A percentile compares a stretch with the other conserved stretches of the same genome.
Evolutionary conservation across 192 early-diverging fungal genomes (phyloP).

Genomic region (Phlyctochytrium arcticum): DNA sequence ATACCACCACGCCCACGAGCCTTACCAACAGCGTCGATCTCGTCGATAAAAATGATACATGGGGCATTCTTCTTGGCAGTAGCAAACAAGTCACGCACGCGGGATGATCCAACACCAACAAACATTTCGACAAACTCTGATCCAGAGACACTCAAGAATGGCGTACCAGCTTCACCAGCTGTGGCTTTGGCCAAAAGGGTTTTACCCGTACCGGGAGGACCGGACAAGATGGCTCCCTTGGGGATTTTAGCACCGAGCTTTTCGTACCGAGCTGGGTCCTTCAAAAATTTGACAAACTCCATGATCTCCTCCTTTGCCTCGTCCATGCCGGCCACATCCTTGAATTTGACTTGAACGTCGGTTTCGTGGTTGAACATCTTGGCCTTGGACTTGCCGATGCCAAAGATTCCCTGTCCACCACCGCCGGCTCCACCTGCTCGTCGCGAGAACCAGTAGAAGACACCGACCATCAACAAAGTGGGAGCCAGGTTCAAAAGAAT

Average conservation of each 20-base stretch:
- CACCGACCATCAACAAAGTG: slow-evolving; percentile 85
- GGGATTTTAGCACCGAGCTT: slow-evolving; percentile 96
- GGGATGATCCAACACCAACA: slow-evolving; percentile 93
- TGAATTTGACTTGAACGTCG: slow-evolving; percentile 94
- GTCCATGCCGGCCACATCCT: slow-evolving; percentile 98
- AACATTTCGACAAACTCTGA: slow-evolving; percentile 99
- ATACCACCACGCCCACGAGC: slow-evolving; percentile 82
- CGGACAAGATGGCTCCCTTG: slow-evolving; percentile 93
- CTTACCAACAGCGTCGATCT: slow-evolving; percentile 99
- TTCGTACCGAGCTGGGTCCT: slow-evolving; percentile 89
- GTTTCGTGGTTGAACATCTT: slow-evolving; percentile 97
- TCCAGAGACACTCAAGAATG: slow-evolving; percentile 97
- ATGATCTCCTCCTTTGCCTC: slow-evolving; percentile 99
- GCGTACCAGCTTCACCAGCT: slow-evolving; percentile 96
- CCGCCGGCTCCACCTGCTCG: slow-evolving; percentile 62
- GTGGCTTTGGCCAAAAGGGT: slow-evolving; percentile 99
- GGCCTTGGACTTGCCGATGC: slow-evolving; percentile 92
- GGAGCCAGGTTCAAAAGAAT: slow-evolving; percentile 89
- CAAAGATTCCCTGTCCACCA: slow-evolving; percentile 81
- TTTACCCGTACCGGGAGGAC: slow-evolving; percentile 95
- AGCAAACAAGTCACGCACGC: slow-evolving; percentile 95
- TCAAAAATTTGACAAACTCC: slow-evolving; percentile 99
- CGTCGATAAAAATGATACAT: slow-evolving; percentile 99
- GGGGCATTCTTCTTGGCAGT: slow-evolving; percentile 96
- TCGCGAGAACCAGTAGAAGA: slow-evolving; percentile 81